These are phyloP conservation scores for Kluyveromyces siamensis DNA, from an alignment of 805 yeast genomes.

Conservation along the genomic window DNA sequence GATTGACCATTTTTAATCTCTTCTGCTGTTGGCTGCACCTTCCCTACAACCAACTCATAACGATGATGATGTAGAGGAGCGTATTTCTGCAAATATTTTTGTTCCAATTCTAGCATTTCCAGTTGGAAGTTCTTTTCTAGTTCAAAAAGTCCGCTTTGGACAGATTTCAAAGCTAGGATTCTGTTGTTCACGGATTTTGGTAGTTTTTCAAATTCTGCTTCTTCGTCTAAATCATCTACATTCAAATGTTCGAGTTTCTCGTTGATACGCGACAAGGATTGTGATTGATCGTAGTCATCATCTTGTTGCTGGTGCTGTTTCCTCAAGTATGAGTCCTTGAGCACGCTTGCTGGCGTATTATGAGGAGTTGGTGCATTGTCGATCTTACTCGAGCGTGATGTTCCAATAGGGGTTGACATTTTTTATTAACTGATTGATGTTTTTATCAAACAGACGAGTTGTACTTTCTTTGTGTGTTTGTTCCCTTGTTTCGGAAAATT, in stretches of 20 bases:
- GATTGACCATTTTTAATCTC: conserved; percentile 75
- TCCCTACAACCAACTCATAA: conserved; percentile 62
- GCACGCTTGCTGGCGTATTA: conserved; percentile 88
- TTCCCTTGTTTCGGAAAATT: neutral
- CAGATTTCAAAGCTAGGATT: conserved; percentile 70
- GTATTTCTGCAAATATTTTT: conserved; percentile 62
- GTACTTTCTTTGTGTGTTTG: neutral
- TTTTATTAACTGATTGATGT: neutral
- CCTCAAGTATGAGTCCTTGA: conserved; percentile 57
- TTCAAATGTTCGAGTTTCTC: conserved; percentile 1
- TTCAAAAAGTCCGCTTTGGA: conserved; percentile 71
- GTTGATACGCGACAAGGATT: neutral
- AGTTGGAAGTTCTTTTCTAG: conserved; percentile 87
- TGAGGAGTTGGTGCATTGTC: conserved; percentile 97
- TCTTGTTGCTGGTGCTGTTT: conserved; percentile 13
- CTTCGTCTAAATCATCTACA: neutral
- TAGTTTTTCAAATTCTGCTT: conserved; percentile 37
- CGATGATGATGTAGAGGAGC: conserved; percentile 71
- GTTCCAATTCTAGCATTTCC: conserved; percentile 80
- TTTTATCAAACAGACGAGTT: neutral
- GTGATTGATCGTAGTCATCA: neutral
- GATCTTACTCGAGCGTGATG: conserved; percentile 57
- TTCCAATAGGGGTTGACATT: conserved; percentile 86
- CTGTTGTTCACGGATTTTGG: conserved; percentile 67
- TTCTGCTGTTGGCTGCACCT: conserved; percentile 63